Evolutionary conservation across 495 filamentous ascomycete genomes (phyloP).

Genomic region (Melanomma pulvis-pyrius): DNA sequence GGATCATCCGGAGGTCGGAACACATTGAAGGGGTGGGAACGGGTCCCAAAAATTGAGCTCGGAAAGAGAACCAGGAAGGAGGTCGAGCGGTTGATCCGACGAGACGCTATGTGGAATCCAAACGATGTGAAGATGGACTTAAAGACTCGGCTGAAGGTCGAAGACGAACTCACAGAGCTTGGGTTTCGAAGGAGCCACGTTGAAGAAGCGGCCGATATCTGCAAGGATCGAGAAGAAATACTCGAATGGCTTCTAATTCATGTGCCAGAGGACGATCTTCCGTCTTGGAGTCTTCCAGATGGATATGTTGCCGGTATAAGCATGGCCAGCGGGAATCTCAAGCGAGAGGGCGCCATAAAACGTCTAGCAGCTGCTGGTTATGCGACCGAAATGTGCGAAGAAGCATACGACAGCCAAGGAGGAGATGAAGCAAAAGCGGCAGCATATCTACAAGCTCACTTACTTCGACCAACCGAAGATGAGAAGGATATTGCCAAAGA

Average conservation of each 20-base stretch:
- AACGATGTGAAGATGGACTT: constrained; percentile 65
- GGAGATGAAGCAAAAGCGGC: constrained; percentile 81
- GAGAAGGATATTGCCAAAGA: constrained; percentile 26
- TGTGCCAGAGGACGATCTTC: constrained; percentile 94
- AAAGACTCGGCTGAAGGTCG: constrained; percentile 58
- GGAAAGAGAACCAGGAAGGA: constrained; percentile 72
- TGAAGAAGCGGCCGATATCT: constrained; percentile 82
- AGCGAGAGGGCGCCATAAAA: constrained; percentile 76
- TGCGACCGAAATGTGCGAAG: constrained; percentile 76
- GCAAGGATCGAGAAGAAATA: constrained; percentile 90
- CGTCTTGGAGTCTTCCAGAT: constrained; percentile 85
- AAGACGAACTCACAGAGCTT: constrained; percentile 72
- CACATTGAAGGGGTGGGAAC: constrained; percentile 74
- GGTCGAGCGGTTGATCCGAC: constrained; percentile 76
- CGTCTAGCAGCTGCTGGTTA: constrained; percentile 83
- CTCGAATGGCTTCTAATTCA: constrained; percentile 93
- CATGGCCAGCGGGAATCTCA: constrained; percentile 76
- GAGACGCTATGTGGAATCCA: constrained; percentile 84
- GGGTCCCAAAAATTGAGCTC: constrained; percentile 89
- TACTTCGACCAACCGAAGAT: constrained; percentile 51
- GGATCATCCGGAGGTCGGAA: constrained; percentile 6
- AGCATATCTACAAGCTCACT: constrained; percentile 70
- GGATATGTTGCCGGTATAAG: constrained; percentile 85
- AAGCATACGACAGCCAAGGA: constrained; percentile 64
- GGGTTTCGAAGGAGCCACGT: constrained; percentile 87